These are phyloP conservation scores for Mucor ambiguus DNA, from an alignment of 371 early-diverging fungal genomes.

Conservation along the genomic window DNA sequence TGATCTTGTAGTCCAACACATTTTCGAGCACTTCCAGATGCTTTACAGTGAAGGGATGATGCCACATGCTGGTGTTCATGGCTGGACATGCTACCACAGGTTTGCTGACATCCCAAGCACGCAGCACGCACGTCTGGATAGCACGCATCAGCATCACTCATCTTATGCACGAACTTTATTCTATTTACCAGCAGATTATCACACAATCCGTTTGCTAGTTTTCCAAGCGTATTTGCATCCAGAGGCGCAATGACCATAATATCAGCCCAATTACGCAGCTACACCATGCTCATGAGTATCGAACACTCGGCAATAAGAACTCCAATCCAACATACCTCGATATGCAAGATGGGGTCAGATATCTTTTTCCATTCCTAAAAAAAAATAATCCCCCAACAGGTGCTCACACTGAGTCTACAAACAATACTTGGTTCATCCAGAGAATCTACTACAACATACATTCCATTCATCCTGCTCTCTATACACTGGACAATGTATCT, in stretches of 20 bases:
- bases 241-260: conserved; percentile 87
- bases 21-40: conserved; percentile 65
- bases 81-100: conserved; percentile 87
- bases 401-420: not conserved
- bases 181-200: conserved; percentile 85
- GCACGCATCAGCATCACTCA: not conserved
- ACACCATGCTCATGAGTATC: not conserved
- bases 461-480: conserved; percentile 92
- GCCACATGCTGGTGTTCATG: conserved; percentile 98
- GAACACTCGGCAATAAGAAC: not conserved
- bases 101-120: conserved; percentile 88
- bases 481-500: conserved; percentile 54
- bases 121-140: conserved; percentile 81
- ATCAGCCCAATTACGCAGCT: conserved; percentile 97
- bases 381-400: not conserved
- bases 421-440: no score
- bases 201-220: conserved; percentile 89
- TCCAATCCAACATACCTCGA: conserved; percentile 63
- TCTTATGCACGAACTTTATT: not conserved
- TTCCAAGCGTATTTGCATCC: conserved; percentile 95
- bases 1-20: conserved; percentile 61
- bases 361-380: conserved; percentile 74
- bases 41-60: conserved; percentile 83
- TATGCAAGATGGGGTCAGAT: conserved; percentile 93
- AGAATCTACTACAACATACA: conserved; percentile 29